Evolutionary conservation across 305 asterid genomes (phyloP).

Genomic region (Solanum hybrid): DNA sequence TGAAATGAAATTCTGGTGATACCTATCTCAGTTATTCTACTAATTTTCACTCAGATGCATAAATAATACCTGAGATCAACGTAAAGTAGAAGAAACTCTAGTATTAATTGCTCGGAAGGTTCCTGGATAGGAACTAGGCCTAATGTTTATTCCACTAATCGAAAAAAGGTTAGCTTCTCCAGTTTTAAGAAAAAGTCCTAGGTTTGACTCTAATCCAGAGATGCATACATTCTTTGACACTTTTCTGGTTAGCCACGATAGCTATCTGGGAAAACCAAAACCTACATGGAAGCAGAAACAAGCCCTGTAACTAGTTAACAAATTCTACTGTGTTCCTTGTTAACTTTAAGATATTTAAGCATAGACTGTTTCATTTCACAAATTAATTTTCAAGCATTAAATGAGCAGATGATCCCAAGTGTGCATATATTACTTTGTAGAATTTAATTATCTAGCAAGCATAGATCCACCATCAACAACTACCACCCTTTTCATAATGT

Average conservation of each 20-base stretch:
- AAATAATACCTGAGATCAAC: neutral
- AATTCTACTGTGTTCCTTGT: neutral
- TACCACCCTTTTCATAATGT: neutral
- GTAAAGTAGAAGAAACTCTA: neutral
- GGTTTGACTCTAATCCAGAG: neutral
- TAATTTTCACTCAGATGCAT: neutral
- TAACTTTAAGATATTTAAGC: neutral
- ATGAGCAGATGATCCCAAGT: neutral
- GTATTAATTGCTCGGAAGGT: neutral
- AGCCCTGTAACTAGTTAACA: neutral
- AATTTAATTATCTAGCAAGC: neutral
- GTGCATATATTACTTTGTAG: neutral
- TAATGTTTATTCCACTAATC: neutral
- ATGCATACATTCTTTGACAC: neutral
- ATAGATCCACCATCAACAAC: neutral
- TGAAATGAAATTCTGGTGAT: neutral
- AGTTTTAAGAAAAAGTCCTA: neutral
- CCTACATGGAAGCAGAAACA: neutral
- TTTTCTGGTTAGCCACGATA: neutral
- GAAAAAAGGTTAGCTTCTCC: neutral
- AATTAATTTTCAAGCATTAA: neutral
- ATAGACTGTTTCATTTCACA: neutral
- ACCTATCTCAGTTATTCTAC: neutral
- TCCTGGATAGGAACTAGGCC: neutral
- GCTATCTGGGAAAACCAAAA: neutral